A percentile compares a stretch with the other conserved stretches of the same genome.
Evolutionary conservation across 169 alveolate genomes (phyloP).

Genomic region (Eimeria zaria): DNA sequence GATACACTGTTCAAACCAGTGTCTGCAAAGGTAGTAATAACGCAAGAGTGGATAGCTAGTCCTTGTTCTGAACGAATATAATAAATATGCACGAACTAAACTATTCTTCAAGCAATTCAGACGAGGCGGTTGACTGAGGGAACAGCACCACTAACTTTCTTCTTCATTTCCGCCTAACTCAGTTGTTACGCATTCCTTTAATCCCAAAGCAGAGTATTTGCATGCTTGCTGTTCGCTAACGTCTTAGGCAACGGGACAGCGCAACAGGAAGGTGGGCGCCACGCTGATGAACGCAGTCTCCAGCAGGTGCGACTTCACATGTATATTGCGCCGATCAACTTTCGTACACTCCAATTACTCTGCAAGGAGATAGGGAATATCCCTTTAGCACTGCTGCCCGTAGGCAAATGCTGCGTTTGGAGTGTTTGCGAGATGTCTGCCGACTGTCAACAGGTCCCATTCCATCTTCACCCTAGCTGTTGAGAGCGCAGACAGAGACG

Average conservation of each 20-base stretch:
- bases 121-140: not conserved
- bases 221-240: not conserved
- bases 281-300: slow-evolving; percentile 94
- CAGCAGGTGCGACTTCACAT: slow-evolving; percentile 86
- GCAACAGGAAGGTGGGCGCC: slow-evolving; percentile 93
- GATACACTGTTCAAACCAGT: not conserved
- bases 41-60: not conserved
- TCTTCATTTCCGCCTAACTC: not conserved
- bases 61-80: not conserved
- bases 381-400: not conserved
- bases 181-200: not conserved
- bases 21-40: not conserved
- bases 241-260: slow-evolving; percentile 83
- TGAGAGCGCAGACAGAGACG: slow-evolving; percentile 88
- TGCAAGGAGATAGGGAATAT: not conserved
- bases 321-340: not conserved
- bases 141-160: not conserved
- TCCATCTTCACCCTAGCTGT: slow-evolving; percentile 94
- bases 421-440: not conserved
- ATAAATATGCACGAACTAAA: not conserved
- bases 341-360: not conserved
- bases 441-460: slow-evolving; percentile 89
- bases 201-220: not conserved
- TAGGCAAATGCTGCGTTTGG: not conserved
- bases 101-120: not conserved